A percentile compares a stretch with the other conserved stretches of the same genome.
Evolutionary conservation across 257 asterid genomes (phyloP).

Genomic region (Nicotiana benthamiana): DNA sequence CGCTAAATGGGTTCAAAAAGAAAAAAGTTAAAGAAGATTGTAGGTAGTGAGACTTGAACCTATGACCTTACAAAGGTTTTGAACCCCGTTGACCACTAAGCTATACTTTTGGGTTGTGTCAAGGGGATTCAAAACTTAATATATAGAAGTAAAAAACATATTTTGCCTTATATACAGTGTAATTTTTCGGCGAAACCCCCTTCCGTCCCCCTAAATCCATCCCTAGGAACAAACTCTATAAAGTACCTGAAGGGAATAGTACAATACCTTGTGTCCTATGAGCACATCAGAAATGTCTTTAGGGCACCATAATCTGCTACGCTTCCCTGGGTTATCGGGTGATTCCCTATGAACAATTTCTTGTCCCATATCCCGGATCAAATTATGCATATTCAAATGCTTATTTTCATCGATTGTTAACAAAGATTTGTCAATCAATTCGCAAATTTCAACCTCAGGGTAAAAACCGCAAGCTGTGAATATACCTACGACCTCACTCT

Average conservation of each 20-base stretch:
- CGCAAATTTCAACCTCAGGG: neutral
- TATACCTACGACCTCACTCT: neutral
- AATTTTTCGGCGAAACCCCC: no score
- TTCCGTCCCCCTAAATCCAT: no score
- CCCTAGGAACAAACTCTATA: neutral
- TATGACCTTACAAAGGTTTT: no score
- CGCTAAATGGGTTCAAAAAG: no score
- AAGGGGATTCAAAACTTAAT: no score
- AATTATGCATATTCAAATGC: neutral
- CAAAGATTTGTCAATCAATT: neutral
- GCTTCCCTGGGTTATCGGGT: neutral
- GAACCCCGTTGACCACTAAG: no score
- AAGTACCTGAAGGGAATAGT: neutral
- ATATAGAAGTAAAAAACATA: no score
- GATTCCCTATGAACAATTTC: neutral
- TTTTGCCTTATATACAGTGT: no score
- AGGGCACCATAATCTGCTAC: neutral
- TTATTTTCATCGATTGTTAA: neutral
- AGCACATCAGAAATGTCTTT: neutral
- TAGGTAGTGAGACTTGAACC: no score
- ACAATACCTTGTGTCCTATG: neutral
- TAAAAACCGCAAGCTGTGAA: neutral
- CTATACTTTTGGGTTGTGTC: no score
- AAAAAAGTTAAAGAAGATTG: no score
- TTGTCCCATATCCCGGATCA: neutral